Conservation (phyloP, 192 early-diverging fungal genomes). For the Coemansia sp. region DNA sequence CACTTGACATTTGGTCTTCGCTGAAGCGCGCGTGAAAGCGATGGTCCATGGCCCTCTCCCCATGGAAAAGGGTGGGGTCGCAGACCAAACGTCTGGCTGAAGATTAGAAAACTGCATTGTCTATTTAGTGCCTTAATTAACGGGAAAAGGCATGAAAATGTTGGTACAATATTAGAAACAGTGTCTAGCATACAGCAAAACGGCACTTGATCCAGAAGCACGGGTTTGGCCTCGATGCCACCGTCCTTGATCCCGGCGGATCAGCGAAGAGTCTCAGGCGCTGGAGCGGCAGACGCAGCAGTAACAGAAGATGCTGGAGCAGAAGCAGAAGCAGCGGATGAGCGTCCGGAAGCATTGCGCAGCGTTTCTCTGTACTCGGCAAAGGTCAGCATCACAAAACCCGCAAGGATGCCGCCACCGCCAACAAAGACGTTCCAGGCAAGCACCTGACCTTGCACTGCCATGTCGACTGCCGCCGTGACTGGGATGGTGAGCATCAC, state of each 20-base stretch:
- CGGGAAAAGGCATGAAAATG: too few relatives aligned
- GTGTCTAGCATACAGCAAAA: too few relatives aligned
- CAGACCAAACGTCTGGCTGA: too few relatives aligned
- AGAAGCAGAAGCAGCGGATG: not conserved
- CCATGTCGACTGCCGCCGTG: slow-evolving; percentile 63
- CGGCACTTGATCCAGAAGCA: not conserved
- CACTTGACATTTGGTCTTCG: too few relatives aligned
- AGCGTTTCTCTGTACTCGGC: slow-evolving; percentile 46
- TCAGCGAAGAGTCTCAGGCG: not conserved
- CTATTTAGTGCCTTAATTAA: too few relatives aligned
- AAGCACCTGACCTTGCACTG: slow-evolving; percentile 54
- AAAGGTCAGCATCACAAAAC: slow-evolving; percentile 57
- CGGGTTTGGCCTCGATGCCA: not conserved
- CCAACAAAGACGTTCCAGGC: slow-evolving; percentile 58
- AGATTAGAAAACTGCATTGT: too few relatives aligned
- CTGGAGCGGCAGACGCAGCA: not conserved
- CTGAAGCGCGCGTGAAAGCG: too few relatives aligned
- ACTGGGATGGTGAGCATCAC: slow-evolving; percentile 79
- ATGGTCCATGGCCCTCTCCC: too few relatives aligned
- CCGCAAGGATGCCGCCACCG: slow-evolving; percentile 57
- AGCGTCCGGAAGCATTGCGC: slow-evolving; percentile 16
- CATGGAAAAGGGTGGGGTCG: too few relatives aligned
- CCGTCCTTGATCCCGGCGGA: not conserved
- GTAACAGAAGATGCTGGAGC: not conserved
- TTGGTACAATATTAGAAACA: too few relatives aligned